Base-by-base conservation (phyloP, 2,329 filamentous ascomycete genomes). In the Rutstroemia sp. region DNA sequence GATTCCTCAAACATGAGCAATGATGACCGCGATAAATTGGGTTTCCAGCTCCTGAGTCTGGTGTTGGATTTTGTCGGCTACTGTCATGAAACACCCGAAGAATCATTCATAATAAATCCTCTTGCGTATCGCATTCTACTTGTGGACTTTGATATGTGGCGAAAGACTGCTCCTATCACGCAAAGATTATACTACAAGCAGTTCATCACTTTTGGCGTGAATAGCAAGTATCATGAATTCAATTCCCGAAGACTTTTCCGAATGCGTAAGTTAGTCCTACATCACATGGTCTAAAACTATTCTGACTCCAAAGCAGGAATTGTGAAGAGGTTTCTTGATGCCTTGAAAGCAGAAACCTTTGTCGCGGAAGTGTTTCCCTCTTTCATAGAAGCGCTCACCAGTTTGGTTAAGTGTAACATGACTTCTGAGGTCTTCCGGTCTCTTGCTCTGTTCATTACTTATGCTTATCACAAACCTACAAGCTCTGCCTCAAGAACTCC, bases 41-140 rank as follows among this genome's bases (percentile, higher is more conserved):
- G 77, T 57, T 76, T 85, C 67, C 74, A 87, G 61, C 76, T 96
- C 8, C 77, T 99, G 5, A 84, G 83, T 57, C 75, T 92, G 23
- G 83, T 96, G 4, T 78, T 99, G 17, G 80, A 81, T 7, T 99
- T 97, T 69, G 85, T 96, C 58, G 94, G 94, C 3, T 97, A 95
- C 70, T 86, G 92, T 59, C 84, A 87, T 61, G 75, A 81, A n/a
- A 79, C 84, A 36, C 89, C 91, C 0, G 83, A 90, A 57, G 86
- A 92, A 57, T 96, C 92, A 1, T 89, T 96, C 65, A 95, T 99
- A 68, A 88, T 95, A 63, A 99, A 99, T 65, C 92, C 94, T 0
- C 78, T 99, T 60, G 94, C 92, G 4, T 99, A 97, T 71, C 86
- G 94, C 47, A 86, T 96, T 36, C 77, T 99, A 17, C 78, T 99